Base-by-base conservation (phyloP, 805 yeast genomes). In the Myxozyma neotropica region DNA sequence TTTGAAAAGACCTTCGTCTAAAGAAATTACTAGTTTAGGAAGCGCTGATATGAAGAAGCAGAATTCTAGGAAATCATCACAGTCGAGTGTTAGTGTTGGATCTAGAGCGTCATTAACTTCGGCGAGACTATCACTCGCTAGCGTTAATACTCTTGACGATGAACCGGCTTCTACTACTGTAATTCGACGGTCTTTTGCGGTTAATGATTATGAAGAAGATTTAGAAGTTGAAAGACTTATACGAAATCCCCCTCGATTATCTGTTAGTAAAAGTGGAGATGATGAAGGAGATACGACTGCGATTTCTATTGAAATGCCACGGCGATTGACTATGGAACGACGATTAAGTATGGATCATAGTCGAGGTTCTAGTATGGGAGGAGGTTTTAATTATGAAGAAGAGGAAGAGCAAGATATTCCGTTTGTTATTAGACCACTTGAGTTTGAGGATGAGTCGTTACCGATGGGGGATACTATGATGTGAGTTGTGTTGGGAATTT, bases 391-490 rank as follows among this genome's bases (percentile, higher is more conserved):
- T 12, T 12, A 38, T 26, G 60, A 36, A 6, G 46, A 10, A 26
- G 52, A 10, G 31, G 56, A 36, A 3, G 53, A 51, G 4, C 27
- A 35, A 31, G 47, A 51, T 27, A 29, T 42, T 15, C 53, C 49
- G 54, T 58, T 58, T 27, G 61, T 48, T 13, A 54, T 58, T 5
- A 29, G 44, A 38, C 53, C 51, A 24, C 36, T 19, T 13, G 43
- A 38, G n/a, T n/a, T 38, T 15, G 55, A 44, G 5, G 56, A 45
- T 12, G 52, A 44, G 38, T 26, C 39, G 4, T 33, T 48, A 21
- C 42, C 21, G 4, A 23, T 43, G 33, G 47, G 31, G 17, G n/a
- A 43, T 23, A 7, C 31, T 17, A 23, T 24, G 31, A 13, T n/a
- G 51, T 47, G 40, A 17, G 51, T 47, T 31, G 12, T n/a, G n/a